Conservation (phyloP, 805 yeast species). For the Candida succiphila region DNA sequence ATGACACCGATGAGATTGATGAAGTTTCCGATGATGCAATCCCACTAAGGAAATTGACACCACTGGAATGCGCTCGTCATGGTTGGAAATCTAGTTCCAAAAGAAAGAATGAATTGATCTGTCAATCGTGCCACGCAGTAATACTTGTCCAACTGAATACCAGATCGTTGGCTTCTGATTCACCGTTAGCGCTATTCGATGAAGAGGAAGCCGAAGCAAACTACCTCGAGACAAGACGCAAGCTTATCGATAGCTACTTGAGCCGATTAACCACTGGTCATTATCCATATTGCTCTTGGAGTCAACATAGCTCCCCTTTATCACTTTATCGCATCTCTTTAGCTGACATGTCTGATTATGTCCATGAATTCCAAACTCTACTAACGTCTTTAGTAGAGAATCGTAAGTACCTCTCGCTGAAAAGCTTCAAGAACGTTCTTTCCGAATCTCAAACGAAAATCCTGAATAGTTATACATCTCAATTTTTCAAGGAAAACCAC, state of each 20-base stretch:
- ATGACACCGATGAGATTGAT: conserved; percentile 1
- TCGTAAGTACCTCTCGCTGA: conserved; percentile 5
- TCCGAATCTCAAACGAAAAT: conserved; percentile 1
- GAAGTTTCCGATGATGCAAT: neutral
- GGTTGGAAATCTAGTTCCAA: conserved; percentile 42
- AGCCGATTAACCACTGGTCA: conserved; percentile 17
- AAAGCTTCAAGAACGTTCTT: conserved; percentile 8
- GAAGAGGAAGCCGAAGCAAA: conserved; percentile 14
- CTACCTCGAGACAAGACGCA: conserved; percentile 7
- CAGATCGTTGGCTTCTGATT: conserved; percentile 3
- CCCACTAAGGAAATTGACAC: too few relatives aligned
- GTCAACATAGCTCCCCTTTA: conserved; percentile 3
- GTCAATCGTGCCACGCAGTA: conserved; percentile 23
- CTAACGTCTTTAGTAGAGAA: conserved; percentile 8
- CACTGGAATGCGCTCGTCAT: conserved; percentile 36
- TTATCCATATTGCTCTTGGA: conserved; percentile 19
- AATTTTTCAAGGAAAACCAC: too few relatives aligned
- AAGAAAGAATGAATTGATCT: conserved; percentile 22
- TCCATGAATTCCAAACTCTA: conserved; percentile 8
- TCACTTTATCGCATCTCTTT: conserved; percentile 12
- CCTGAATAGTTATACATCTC: conserved; percentile 6
- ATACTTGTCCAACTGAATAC: conserved; percentile 19
- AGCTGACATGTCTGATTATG: conserved; percentile 17
- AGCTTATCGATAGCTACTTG: conserved; percentile 17
- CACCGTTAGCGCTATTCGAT: conserved; percentile 1